These are phyloP conservation scores for Nicotiana obtusifolia DNA, from an alignment of 257 asterid genomes.

Conservation along the genomic window DNA sequence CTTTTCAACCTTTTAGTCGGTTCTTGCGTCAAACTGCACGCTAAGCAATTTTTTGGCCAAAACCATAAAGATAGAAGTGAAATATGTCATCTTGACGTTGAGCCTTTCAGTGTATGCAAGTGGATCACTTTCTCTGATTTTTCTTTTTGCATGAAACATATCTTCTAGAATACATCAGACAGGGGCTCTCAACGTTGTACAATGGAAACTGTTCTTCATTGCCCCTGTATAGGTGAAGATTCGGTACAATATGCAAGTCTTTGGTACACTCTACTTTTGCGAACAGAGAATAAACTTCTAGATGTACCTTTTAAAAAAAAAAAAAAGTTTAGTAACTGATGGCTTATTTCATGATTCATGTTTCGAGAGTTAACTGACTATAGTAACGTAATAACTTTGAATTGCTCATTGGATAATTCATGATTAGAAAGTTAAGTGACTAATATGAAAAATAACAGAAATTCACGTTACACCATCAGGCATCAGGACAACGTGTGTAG, in stretches of 20 bases:
- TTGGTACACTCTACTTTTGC: neutral
- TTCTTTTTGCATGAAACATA: neutral
- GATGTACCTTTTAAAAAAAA: neutral
- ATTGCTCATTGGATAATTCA: neutral
- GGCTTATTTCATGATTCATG: neutral
- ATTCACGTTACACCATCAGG: neutral
- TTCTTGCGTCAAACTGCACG: neutral
- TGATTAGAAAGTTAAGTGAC: neutral
- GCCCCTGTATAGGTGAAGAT: neutral
- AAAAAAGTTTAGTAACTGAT: neutral
- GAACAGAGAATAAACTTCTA: neutral
- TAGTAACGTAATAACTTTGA: neutral
- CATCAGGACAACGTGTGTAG: too few species aligned
- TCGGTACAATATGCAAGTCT: neutral
- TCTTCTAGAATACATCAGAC: neutral
- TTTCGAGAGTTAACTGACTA: neutral
- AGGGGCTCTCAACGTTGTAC: neutral
- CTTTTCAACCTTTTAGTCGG: neutral
- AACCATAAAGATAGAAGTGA: neutral
- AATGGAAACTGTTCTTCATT: neutral
- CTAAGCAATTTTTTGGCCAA: neutral
- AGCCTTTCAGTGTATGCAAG: neutral
- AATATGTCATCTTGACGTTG: neutral
- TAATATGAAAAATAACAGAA: neutral
- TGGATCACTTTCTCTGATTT: neutral